Evolutionary conservation across 352 stramenopile species (phyloP), one percentile per base, ranked within the genome.

Genomic region (Aphanomyces astaci): DNA sequence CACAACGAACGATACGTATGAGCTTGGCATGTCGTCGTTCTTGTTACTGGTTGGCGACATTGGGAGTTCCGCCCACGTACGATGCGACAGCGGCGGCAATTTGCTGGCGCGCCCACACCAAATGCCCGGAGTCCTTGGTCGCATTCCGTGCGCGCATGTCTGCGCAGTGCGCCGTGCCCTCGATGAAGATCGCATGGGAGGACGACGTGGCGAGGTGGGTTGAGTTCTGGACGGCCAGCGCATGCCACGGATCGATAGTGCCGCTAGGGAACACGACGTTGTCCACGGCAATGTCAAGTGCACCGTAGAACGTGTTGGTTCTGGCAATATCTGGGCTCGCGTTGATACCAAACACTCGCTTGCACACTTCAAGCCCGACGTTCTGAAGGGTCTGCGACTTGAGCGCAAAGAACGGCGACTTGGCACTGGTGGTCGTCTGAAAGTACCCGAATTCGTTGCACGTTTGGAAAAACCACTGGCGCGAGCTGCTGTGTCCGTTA

Each of bases 361-460:
- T 87, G 74, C 88, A 96, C 59, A 96, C 81, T 73, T 90, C 81
- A 0, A 77, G 74, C 9, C 82, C 82, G 7, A 79, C 74, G 63
- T 93, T 91, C 27, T 79, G 75, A 67, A 87, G 75, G 0, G 86
- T 92, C n/a, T 89, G 75, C 2, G 78, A 80, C 63, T 73, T 83
- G 25, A 96, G 72, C 62, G 77, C 73, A 39, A 85, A 74, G 70
- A 91, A 92, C 9, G 83, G 86, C 52, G 85, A 87, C 25, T 66
- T 72, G 2, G 59, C 39, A 52, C 78, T 89, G 19, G 75, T 82
- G 11, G 84, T 82, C 24, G 83, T 91, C 67, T 94, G 86, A 67
- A 91, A 94, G 73, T 92, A 96, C 4, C 87, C 87, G 53, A 96
- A 94, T 64, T 96, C 86, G 69, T 93, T 95, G 75, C 88, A 96